These are phyloP conservation scores for Ceratocystis eucalypticola DNA, from an alignment of 2,329 filamentous ascomycete genomes.

Conservation along the genomic window DNA sequence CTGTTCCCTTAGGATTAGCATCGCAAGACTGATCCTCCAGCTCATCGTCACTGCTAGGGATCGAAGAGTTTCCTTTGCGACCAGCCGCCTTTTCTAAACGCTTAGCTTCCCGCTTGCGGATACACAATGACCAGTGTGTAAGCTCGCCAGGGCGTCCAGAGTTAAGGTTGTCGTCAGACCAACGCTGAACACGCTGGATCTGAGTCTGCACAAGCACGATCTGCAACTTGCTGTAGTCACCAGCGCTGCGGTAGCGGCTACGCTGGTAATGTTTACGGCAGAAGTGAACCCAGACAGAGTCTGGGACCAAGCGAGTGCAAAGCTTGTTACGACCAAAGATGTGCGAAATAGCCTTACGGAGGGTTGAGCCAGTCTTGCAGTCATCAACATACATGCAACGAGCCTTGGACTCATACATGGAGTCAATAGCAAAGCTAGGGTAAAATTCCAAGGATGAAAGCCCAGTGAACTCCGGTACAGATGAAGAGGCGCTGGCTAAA, in stretches of 20 bases:
- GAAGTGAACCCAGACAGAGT: conserved; percentile 58
- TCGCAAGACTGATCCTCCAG: conserved; percentile 28
- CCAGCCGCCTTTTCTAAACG: conserved; percentile 29
- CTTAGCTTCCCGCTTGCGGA: conserved; percentile 51
- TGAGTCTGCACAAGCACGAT: conserved; percentile 50
- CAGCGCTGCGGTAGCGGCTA: conserved; percentile 51
- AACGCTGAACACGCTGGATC: conserved; percentile 47
- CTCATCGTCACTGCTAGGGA: conserved; percentile 21
- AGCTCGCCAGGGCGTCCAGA: conserved; percentile 33
- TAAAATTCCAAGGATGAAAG: conserved; percentile 17
- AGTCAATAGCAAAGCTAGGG: conserved; percentile 18
- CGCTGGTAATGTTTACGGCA: conserved; percentile 78
- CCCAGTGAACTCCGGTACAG: conserved; percentile 10
- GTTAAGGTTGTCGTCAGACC: conserved; percentile 40
- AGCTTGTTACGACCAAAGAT: conserved; percentile 74
- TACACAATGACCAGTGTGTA: conserved; percentile 45
- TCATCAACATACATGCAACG: conserved; percentile 24
- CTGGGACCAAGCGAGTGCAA: conserved; percentile 56
- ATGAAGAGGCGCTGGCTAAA: conserved; percentile 1
- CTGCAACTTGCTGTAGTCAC: conserved; percentile 48
- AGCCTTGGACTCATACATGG: conserved; percentile 18
- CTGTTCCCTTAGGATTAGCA: conserved; percentile 28
- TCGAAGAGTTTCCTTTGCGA: conserved; percentile 26
- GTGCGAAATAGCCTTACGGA: conserved; percentile 66
- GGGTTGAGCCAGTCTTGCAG: conserved; percentile 46